Evolutionary conservation across 176 grass and related monocot genomes (phyloP).

Genomic region (Avena sativa): DNA sequence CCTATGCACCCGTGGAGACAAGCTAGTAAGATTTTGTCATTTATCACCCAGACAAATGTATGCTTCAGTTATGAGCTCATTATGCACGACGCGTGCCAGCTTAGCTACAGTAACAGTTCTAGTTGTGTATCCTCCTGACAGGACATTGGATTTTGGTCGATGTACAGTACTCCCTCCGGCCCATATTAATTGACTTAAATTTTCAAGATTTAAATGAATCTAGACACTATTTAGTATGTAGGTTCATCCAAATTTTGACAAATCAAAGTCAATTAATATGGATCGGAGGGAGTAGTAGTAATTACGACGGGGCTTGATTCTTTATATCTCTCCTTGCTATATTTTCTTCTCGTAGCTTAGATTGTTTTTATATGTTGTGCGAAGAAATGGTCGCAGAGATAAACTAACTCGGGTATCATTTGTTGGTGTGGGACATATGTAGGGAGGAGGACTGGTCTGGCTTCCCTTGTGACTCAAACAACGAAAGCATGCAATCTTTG

Average conservation of each 20-base stretch:
- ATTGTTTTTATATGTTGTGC: not conserved
- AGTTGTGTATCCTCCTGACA: not conserved
- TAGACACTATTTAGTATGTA: no score
- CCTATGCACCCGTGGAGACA: constrained; percentile 41
- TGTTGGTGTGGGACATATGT: constrained; percentile 25
- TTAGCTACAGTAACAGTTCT: not conserved
- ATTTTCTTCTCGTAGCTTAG: not conserved
- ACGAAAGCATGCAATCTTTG: constrained; percentile 52
- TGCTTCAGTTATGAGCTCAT: constrained; percentile 48
- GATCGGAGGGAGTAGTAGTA: not conserved
- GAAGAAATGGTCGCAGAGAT: not conserved
- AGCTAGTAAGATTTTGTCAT: constrained; percentile 43
- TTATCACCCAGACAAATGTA: constrained; percentile 37
- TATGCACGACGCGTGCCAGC: constrained; percentile 31
- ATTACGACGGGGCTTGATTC: not conserved
- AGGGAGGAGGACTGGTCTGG: constrained; percentile 57
- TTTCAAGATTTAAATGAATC: no score
- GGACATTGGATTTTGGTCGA: not conserved
- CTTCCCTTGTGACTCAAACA: constrained; percentile 53
- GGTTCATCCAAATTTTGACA: no score
- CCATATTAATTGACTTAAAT: no score
- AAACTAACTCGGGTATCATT: constrained; percentile 24
- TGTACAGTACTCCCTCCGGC: no score
- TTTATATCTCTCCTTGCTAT: not conserved
- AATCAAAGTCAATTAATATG: no score